Base-by-base conservation (phyloP, 2,329 filamentous ascomycete genomes). In the Hypoxylon sp. region DNA sequence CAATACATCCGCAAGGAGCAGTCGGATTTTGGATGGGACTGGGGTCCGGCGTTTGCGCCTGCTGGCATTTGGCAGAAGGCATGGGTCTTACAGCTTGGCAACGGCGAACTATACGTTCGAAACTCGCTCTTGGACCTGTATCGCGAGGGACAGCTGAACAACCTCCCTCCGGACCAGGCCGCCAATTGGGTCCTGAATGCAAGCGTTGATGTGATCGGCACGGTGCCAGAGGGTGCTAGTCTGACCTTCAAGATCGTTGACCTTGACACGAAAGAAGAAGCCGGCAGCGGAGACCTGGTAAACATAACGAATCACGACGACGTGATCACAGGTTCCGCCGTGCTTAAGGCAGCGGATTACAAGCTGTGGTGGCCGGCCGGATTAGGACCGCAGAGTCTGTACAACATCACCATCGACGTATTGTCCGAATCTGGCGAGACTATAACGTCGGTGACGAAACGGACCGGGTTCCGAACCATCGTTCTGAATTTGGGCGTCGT, bases 11-110 rank as follows among this genome's bases (percentile, higher is more conserved):
- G 85, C 24, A 87, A 88, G 66, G 80, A 87, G 66, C 62, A 65
- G 82, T 87, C 67, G 6, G 84, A 87, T 67, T 87, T 87, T 68
- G 86, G 86, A 1, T 88, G 85, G 85, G 84, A 87, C 58, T 86
- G 83, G 83, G 83, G 83, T 4, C 8, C 83, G 8, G 82, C 81
- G 0, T 86, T 88, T 67, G 77, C 64, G 79, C n/a, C 85, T 0
- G 81, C 82, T n/a, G 85, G 86, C 2, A 81, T 84, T 5, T 88
- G 85, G 86, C 78, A 82, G 60, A 81, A 83, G 37, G 84, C 82
- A 1, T 84, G 80, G 67, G 70, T 85, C 1, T 75, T 86, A 10
- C 83, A 87, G 60, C 73, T 85, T 6, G 67, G 70, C 3, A 57
- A 72, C 1, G 58, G 73, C 1, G 72, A 79, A 27, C 66, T 73